A percentile compares a stretch with the other conserved stretches of the same genome.
Conservation (phyloP, 139 green algal species). For the Coccomyxa sp. region DNA sequence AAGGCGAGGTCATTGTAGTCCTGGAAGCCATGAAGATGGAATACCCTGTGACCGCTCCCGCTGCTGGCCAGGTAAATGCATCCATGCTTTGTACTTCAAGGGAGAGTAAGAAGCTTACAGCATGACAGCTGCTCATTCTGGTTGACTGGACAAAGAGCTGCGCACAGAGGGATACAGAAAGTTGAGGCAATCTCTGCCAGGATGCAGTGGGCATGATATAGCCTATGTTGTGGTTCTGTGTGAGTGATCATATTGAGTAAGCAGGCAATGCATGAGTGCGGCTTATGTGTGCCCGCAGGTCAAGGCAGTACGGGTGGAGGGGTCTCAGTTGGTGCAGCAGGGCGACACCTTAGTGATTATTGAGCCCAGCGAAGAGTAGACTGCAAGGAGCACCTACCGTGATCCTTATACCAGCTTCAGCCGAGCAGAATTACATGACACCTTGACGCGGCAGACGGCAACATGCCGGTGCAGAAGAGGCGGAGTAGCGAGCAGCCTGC, state of each 20-base stretch:
- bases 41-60: constrained; percentile 40
- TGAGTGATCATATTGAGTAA: neutral
- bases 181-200: neutral
- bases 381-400: too few relatives aligned
- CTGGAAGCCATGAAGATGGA: constrained; percentile 83
- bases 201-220: neutral
- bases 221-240: neutral
- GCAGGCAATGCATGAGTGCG: neutral
- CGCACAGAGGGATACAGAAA: neutral
- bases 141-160: neutral
- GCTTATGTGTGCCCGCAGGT: constrained; percentile 11
- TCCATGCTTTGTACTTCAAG: too few relatives aligned
- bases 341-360: constrained; percentile 44
- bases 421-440: too few relatives aligned
- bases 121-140: neutral
- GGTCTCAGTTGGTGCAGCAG: constrained; percentile 30
- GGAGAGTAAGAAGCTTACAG: too few relatives aligned
- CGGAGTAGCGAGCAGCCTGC: too few relatives aligned
- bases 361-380: constrained; percentile 5
- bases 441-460: too few relatives aligned
- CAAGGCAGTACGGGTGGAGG: constrained; percentile 30
- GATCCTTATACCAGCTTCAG: too few relatives aligned
- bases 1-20: constrained; percentile 51
- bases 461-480: too few relatives aligned
- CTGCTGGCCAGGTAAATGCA: constrained; percentile 21